phyloP scores from a whole-genome alignment of 164 flowering plant genomes.

The Dillenia suffruticosa region DNA sequence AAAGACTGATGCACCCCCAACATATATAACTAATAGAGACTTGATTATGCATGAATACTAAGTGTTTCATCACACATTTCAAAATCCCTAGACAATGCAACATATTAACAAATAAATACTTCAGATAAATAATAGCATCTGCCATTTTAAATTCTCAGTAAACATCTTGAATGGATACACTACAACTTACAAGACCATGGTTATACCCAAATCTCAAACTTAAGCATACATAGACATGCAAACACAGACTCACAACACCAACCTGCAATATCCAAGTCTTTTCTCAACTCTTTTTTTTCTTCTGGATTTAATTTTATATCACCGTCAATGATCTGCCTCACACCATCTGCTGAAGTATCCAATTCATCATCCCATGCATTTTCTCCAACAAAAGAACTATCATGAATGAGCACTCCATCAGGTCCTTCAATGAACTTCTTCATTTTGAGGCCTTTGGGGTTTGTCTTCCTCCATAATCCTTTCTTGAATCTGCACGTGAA shows the following conservation, averaged over 20 bases:
- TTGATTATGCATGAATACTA: no score
- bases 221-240: no score
- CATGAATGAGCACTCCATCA: constrained; percentile 69
- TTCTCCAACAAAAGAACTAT: constrained; percentile 83
- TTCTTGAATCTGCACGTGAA: constrained; percentile 60
- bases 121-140: no score
- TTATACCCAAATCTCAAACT: no score
- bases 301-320: constrained; percentile 39
- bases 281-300: constrained; percentile 44
- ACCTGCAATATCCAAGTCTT: constrained; percentile 73
- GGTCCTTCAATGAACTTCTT: constrained; percentile 80
- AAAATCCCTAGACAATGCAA: no score
- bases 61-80: no score
- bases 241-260: constrained; percentile 8
- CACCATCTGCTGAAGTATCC: constrained; percentile 32
- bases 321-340: constrained; percentile 42
- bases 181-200: no score
- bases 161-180: no score
- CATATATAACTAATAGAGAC: no score
- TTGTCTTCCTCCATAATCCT: constrained; percentile 86
- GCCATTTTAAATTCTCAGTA: no score
- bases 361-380: constrained; percentile 90
- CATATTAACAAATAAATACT: no score
- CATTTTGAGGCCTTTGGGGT: constrained; percentile 85
- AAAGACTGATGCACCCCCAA: no score